A percentile compares a stretch with the other conserved stretches of the same genome.
phyloP scores from a whole-genome alignment of 345 rosid species.

The Populus euphratica region DNA sequence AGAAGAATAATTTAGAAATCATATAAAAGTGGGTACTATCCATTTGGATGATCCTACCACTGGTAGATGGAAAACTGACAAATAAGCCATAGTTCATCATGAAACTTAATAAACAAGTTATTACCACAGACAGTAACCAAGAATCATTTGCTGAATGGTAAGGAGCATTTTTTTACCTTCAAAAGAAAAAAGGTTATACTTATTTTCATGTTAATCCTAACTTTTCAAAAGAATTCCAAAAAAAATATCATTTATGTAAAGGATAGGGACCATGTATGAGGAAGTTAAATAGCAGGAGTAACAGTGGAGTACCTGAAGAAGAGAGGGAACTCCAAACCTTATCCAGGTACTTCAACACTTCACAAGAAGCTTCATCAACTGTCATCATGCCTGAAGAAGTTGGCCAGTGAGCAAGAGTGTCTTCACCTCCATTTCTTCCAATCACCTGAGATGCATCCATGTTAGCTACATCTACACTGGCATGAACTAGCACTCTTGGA shows the following conservation, averaged over 20 bases:
- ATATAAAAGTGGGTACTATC: background rate
- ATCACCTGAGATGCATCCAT: constrained; percentile 44
- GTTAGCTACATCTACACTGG: constrained; percentile 16
- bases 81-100: too few relatives aligned
- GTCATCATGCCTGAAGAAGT: constrained; percentile 65
- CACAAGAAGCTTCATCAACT: constrained; percentile 70
- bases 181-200: too few relatives aligned
- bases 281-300: background rate
- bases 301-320: constrained; percentile 58
- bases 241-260: background rate
- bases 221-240: too few relatives aligned
- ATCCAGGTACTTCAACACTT: constrained; percentile 74
- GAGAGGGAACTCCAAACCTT: constrained; percentile 74
- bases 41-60: background rate
- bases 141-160: too few relatives aligned
- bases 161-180: too few relatives aligned
- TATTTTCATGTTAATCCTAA: too few relatives aligned
- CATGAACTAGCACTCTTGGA: background rate
- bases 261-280: background rate
- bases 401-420: constrained; percentile 97
- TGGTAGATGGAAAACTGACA: background rate
- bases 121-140: too few relatives aligned
- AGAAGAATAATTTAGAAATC: background rate
- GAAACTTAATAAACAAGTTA: too few relatives aligned
- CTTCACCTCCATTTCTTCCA: constrained; percentile 88